These are phyloP conservation scores for Debaryomyces hansenii DNA, from an alignment of 805 yeast genomes.

Conservation along the genomic window DNA sequence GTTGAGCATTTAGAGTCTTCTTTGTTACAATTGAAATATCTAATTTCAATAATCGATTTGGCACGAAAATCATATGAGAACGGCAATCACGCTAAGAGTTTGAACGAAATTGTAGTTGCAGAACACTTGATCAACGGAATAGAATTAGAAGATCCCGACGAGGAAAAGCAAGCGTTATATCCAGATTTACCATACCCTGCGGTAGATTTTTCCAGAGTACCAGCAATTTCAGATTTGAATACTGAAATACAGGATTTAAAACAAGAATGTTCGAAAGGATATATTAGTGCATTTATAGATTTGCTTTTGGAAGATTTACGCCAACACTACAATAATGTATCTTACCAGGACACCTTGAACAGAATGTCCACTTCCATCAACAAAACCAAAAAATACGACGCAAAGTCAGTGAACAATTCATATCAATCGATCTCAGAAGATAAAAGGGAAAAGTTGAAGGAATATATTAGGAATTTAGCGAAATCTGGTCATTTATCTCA, in stretches of 20 bases:
- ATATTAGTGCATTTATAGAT: constrained; percentile 56
- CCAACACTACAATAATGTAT: constrained; percentile 50
- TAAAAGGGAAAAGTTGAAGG: constrained; percentile 44
- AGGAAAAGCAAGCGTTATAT: constrained; percentile 13
- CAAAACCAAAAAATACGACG: constrained; percentile 19
- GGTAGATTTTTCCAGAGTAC: constrained; percentile 43
- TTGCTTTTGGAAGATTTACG: constrained; percentile 62
- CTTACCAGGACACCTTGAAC: constrained; percentile 48
- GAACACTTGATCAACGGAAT: constrained; percentile 51
- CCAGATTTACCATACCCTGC: constrained; percentile 32
- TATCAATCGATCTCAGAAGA: constrained; percentile 39
- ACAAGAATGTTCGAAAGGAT: constrained; percentile 68
- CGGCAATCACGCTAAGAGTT: constrained; percentile 52
- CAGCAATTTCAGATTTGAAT: constrained; percentile 51
- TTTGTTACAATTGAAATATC: constrained; percentile 50
- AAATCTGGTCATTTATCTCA: constrained; percentile 60
- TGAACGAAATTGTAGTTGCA: constrained; percentile 56
- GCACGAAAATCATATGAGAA: constrained; percentile 44
- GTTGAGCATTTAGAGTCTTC: constrained; percentile 64
- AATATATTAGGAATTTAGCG: constrained; percentile 54
- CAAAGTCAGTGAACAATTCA: constrained; percentile 26
- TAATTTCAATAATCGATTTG: constrained; percentile 22
- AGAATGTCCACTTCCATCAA: constrained; percentile 42
- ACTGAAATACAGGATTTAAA: constrained; percentile 56
- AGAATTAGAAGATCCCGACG: constrained; percentile 14